These are phyloP conservation scores for Fusarium sp. DNA, from an alignment of 2,329 filamentous ascomycete genomes.

Conservation along the genomic window DNA sequence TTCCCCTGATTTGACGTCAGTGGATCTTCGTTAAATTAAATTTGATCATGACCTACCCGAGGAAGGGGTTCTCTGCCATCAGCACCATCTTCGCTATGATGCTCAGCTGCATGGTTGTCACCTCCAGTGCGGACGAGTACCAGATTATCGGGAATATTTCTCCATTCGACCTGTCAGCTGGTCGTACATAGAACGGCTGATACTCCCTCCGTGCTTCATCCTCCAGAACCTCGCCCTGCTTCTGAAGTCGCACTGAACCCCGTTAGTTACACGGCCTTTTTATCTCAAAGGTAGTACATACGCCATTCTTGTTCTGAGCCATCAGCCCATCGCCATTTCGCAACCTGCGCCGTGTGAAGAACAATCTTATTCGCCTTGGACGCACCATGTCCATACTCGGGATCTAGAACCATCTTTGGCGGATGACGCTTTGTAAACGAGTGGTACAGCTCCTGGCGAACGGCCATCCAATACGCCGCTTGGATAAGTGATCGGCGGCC, in stretches of 20 bases:
- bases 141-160: conserved; percentile 53
- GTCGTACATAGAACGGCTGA: conserved; percentile 47
- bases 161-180: conserved; percentile 49
- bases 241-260: conserved; percentile 46
- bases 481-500: conserved; percentile 49
- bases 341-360: conserved; percentile 53
- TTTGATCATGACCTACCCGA: conserved; percentile 42
- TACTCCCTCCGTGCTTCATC: conserved; percentile 44
- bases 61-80: conserved; percentile 50
- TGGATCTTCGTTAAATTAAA: neutral
- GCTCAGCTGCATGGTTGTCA: conserved; percentile 52
- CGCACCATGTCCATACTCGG: conserved; percentile 47
- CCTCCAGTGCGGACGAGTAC: conserved; percentile 51
- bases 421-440: conserved; percentile 51
- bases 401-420: conserved; percentile 49
- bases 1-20: conserved; percentile 34
- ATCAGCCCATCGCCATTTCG: conserved; percentile 53
- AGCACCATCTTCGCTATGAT: conserved; percentile 53
- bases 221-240: conserved; percentile 50
- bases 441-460: conserved; percentile 53
- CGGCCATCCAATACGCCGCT: conserved; percentile 54
- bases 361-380: conserved; percentile 52
- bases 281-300: conserved; percentile 26
- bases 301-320: conserved; percentile 50
- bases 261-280: neutral